Evolutionary conservation across 768 basidiomycete genomes (phyloP), one percentile per base, ranked within the genome.

Genomic region (Amylocystis lapponica): DNA sequence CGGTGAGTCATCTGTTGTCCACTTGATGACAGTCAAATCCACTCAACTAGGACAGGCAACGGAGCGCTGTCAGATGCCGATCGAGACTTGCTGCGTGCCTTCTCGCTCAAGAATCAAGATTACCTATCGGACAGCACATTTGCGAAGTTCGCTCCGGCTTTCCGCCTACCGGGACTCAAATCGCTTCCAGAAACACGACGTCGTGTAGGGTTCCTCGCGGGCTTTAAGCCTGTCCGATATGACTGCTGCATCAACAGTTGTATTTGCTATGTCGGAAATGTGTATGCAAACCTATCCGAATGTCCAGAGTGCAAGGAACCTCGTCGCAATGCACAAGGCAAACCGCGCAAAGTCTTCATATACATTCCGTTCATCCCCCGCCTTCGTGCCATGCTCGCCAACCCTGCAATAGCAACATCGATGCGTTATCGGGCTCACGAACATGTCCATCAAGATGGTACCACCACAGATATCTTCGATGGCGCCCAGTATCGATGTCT

Each of bases 191-290:
- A 20, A 10, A 20, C 36, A 11, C 22, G 21, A 9, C 19, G 36
- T 16, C 60, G 55, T 6, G 47, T 61, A 3, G 47, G 47, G 5
- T 61, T 57, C 27, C 60, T 71, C 3, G 51, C 68, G 3, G 62
- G 57, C 2, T 51, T 72, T 31, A 47, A 42, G 17, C 62, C 67
- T 1, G 44, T 54, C 1, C 37, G 27, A 59, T 69, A 62, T 52
- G 52, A 74, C 51, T 74, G 71, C 51, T 76, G 74, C 53, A 37
- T 54, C 20, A 66, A 68, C 38, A 69, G 66, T 0, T 75, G 74
- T 47, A 53, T 53, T 37, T 64, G 60, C 45, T 75, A 55, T 47
- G 51, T 59, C 13, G 70, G 69, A 0, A 12, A 12, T 20, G 50
- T 57, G 0, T 56, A 64, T 26, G 51, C 43, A 5, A 50, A 60